Base-by-base conservation (phyloP, 306 rosid genomes). In the Chamaecrista fasciculata region DNA sequence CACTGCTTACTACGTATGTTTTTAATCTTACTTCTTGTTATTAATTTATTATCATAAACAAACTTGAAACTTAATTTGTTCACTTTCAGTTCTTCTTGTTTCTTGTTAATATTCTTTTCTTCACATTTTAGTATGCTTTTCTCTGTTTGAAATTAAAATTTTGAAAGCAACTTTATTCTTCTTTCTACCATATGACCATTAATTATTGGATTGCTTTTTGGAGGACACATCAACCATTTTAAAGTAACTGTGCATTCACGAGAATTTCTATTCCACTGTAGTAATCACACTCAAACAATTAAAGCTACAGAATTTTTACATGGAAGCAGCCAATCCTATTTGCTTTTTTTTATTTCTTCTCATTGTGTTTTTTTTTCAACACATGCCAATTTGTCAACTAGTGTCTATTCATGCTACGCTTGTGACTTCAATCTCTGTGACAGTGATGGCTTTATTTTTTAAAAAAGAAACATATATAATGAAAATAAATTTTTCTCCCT, bases 1-100 rank as follows among this genome's bases (percentile, higher is more conserved):
- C 21, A 89, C 96, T 52, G 96, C 96, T 62, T 91, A 91, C 67
- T 91, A 91, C 65, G 96, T 89, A 80, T 4, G 75, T 59, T 31
- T 3, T 3, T 36, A 3, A 3, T 2, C 7, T 36, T 36, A 3
- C 7, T 36, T 2, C 10, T 2, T 36, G 1, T 36, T 36, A 3
- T 3, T 3, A 3, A 7, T 7, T 33, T 66, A 44, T 21, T 21
- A 10, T 23, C 25, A 9, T 58, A 0, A 2, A 26, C 2, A 1
- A 18, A 49, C 25, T 18, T 11, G 2, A 16, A 12, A 34, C 50
- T 47, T 6, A 1, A 7, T 36, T 10, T 24, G 0, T 40, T 25
- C 56, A 9, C 6, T 39, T 37, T 53, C 14, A 62, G n/a, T n/a
- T n/a, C n/a, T n/a, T n/a, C n/a, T n/a, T n/a, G n/a, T 2, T 28